phyloP scores from a whole-genome alignment of 495 filamentous ascomycete species.

The Penicillium tannophilum region DNA sequence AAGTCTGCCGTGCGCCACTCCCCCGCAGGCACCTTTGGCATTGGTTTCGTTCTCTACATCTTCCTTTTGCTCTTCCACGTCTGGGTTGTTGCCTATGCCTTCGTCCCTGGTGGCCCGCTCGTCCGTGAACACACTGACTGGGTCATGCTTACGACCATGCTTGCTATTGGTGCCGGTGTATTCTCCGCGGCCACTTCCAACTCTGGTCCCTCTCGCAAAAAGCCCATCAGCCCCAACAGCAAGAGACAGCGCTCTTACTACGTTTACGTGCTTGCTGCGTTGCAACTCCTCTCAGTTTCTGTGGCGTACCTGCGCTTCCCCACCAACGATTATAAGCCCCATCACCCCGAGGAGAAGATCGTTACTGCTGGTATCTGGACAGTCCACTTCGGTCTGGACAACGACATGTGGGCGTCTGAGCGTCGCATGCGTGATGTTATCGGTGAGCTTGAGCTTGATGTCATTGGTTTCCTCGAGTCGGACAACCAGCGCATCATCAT shows the following conservation, averaged over 20 bases:
- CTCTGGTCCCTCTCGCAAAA: slow-evolving; percentile 43
- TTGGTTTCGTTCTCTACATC: slow-evolving; percentile 89
- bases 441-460: slow-evolving; percentile 90
- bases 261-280: slow-evolving; percentile 66
- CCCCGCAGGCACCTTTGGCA: slow-evolving; percentile 77
- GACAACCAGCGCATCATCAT: slow-evolving; percentile 99
- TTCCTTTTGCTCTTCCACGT: slow-evolving; percentile 91
- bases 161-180: slow-evolving; percentile 81
- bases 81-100: slow-evolving; percentile 98
- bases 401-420: slow-evolving; percentile 98
- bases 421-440: slow-evolving; percentile 91
- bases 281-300: slow-evolving; percentile 78
- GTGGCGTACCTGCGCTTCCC: slow-evolving; percentile 94
- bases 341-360: slow-evolving; percentile 83
- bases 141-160: slow-evolving; percentile 85
- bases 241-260: slow-evolving; percentile 66
- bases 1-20: slow-evolving; percentile 70
- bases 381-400: slow-evolving; percentile 96
- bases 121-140: slow-evolving; percentile 95
- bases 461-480: slow-evolving; percentile 89
- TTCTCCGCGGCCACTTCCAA: slow-evolving; percentile 69
- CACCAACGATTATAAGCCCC: slow-evolving; percentile 84
- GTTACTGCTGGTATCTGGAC: slow-evolving; percentile 98
- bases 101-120: slow-evolving; percentile 94
- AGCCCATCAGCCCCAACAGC: slow-evolving; percentile 54